Conservation (phyloP, 1,284 basidiomycete genomes). For the Boletus hoseneyae region DNA sequence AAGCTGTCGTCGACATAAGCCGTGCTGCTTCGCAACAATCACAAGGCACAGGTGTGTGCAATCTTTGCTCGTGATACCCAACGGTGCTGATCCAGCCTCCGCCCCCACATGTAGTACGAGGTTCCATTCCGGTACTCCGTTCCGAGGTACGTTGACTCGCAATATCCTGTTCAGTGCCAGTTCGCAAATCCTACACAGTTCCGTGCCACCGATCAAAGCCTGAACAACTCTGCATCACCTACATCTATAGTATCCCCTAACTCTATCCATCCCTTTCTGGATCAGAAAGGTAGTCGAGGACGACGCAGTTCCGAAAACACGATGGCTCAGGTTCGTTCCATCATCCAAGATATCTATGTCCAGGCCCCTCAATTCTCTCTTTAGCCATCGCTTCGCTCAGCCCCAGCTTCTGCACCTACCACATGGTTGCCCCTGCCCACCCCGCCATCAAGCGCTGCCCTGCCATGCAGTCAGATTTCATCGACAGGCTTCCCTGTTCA, state of each 20-base stretch:
- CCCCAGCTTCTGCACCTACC: conserved; percentile 10
- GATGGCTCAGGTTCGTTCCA: conserved; percentile 20
- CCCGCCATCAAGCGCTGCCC: conserved; percentile 20
- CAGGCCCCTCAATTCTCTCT: conserved; percentile 2
- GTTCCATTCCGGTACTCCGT: conserved; percentile 5
- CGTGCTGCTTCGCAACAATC: conserved; percentile 10
- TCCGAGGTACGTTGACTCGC: conserved; percentile 14
- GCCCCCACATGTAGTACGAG: conserved; percentile 1
- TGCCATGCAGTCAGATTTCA: conserved; percentile 3
- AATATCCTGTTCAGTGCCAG: not conserved
- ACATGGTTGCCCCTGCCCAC: conserved; percentile 24
- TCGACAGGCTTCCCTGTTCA: conserved; percentile 15
- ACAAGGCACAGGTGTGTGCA: conserved; percentile 11
- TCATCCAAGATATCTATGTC: not conserved
- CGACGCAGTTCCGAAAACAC: conserved; percentile 20
- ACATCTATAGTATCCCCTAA: conserved; percentile 5
- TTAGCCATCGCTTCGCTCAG: conserved; percentile 16
- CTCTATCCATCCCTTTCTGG: conserved; percentile 2
- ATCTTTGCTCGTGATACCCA: not conserved
- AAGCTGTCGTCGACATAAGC: conserved; percentile 3
- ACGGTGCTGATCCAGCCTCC: not conserved
- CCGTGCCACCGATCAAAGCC: conserved; percentile 8
- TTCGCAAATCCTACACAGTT: conserved; percentile 1
- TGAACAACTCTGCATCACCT: conserved; percentile 6
- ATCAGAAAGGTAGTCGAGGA: conserved; percentile 10